These are phyloP conservation scores for Asclepias syriaca DNA, from an alignment of 257 asterid species.

Conservation along the genomic window DNA sequence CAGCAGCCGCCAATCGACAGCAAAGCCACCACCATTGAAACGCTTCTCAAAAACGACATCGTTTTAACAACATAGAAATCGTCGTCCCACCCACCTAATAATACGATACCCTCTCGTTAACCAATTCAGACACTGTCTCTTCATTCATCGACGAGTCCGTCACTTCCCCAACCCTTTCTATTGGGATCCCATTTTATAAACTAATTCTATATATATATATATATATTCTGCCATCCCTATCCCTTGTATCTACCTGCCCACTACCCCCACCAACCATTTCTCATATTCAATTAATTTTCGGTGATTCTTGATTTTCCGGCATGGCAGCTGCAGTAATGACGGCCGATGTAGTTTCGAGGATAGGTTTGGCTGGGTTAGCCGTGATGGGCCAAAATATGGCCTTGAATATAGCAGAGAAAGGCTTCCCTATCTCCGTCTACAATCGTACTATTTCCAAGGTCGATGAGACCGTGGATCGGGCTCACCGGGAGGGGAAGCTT, in stretches of 20 bases:
- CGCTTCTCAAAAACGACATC: not conserved
- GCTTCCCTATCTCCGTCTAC: slow-evolving; percentile 82
- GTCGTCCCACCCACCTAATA: slow-evolving; percentile 12
- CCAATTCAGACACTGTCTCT: slow-evolving; percentile 35
- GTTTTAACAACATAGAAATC: slow-evolving; percentile 6
- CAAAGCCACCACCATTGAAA: slow-evolving; percentile 1
- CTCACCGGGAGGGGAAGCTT: slow-evolving; percentile 60
- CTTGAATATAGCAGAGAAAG: slow-evolving; percentile 83
- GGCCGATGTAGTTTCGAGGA: slow-evolving; percentile 47
- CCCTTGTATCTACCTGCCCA: slow-evolving; percentile 3
- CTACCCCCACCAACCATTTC: not conserved
- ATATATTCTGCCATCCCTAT: not conserved
- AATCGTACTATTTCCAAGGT: slow-evolving; percentile 72
- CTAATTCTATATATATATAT: not conserved
- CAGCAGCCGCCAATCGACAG: not conserved
- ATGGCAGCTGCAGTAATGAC: slow-evolving; percentile 35
- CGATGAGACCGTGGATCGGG: slow-evolving; percentile 80
- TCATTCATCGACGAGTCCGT: slow-evolving; percentile 72
- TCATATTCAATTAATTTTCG: not conserved
- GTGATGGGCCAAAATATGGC: slow-evolving; percentile 95
- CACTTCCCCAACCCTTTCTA: slow-evolving; percentile 8
- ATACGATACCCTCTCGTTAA: slow-evolving; percentile 25
- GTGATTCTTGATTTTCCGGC: not conserved
- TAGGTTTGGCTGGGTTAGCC: slow-evolving; percentile 75
- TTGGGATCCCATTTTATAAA: slow-evolving; percentile 1